Percentiles rank a stretch among this genome's conserved stretches.
Evolutionary conservation across 805 yeast species (phyloP).

Genomic region (Lachancea quebecensis): DNA sequence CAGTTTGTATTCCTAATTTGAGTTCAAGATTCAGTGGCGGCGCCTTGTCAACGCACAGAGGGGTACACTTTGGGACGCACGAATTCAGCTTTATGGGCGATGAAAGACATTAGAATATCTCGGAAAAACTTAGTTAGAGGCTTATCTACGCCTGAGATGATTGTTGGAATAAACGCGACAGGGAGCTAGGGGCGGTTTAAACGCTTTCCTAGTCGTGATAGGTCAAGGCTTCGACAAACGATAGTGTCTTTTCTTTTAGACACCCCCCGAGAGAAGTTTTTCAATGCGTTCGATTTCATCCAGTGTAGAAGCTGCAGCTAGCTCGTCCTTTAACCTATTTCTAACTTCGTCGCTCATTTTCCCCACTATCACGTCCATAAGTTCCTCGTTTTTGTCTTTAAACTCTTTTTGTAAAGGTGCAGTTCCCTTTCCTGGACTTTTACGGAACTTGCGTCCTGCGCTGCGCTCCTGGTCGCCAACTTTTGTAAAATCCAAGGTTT

Average conservation of each 20-base stretch:
- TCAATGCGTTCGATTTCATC: constrained; percentile 74
- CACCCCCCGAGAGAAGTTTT: constrained; percentile 37
- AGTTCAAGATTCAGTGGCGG: too few relatives aligned
- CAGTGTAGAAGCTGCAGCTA: constrained; percentile 58
- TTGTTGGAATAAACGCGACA: too few relatives aligned
- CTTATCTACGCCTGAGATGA: too few relatives aligned
- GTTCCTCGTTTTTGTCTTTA: constrained; percentile 30
- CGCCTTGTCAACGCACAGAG: too few relatives aligned
- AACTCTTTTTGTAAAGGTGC: background rate
- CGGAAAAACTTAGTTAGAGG: too few relatives aligned
- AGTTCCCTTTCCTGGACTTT: constrained; percentile 19
- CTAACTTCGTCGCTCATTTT: constrained; percentile 52
- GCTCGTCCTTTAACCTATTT: constrained; percentile 41
- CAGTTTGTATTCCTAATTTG: too few relatives aligned
- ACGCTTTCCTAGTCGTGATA: background rate
- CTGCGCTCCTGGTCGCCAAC: constrained; percentile 50
- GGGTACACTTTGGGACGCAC: too few relatives aligned
- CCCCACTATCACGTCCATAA: constrained; percentile 33
- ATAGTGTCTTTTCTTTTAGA: constrained; percentile 5
- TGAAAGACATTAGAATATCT: too few relatives aligned
- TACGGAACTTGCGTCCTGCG: constrained; percentile 38
- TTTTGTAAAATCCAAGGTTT: constrained; percentile 60
- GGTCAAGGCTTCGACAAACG: background rate
- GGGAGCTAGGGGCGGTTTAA: too few relatives aligned
- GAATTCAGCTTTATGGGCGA: too few relatives aligned